A percentile compares a stretch with the other conserved stretches of the same genome.
Evolutionary conservation across 169 alveolate genomes (phyloP).

Genomic region (Prorocentrum cordatum): DNA sequence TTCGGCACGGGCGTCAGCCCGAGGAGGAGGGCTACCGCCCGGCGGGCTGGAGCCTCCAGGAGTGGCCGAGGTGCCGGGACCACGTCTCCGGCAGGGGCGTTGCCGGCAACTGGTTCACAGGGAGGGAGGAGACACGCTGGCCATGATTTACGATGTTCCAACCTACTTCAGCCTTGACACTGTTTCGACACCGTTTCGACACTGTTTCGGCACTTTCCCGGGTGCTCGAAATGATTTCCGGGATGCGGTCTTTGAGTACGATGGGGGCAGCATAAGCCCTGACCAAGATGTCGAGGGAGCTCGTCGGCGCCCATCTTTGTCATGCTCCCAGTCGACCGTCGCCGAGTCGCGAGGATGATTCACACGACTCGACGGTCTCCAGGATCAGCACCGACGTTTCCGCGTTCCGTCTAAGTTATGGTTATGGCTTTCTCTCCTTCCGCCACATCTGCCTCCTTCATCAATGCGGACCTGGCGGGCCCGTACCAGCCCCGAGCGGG

Average conservation of each 20-base stretch:
- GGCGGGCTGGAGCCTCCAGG: neutral
- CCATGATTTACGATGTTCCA: too few relatives aligned
- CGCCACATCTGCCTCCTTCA: constrained; percentile 7
- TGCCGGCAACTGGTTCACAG: too few relatives aligned
- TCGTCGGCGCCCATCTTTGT: too few relatives aligned
- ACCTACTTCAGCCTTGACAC: too few relatives aligned
- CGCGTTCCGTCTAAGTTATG: too few relatives aligned
- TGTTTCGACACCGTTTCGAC: too few relatives aligned
- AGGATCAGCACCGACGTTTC: too few relatives aligned
- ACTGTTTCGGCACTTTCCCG: neutral
- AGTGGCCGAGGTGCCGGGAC: constrained; percentile 25
- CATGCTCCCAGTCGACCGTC: too few relatives aligned
- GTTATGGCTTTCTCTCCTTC: too few relatives aligned
- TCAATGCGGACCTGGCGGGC: neutral
- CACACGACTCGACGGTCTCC: too few relatives aligned
- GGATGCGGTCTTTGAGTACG: neutral
- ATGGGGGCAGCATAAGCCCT: neutral
- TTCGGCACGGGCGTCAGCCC: constrained; percentile 10
- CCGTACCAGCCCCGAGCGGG: neutral
- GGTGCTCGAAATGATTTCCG: neutral
- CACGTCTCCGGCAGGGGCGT: constrained; percentile 9
- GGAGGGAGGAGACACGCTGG: too few relatives aligned
- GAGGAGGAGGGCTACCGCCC: constrained; percentile 4
- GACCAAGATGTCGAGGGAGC: neutral
- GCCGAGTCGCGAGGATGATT: too few relatives aligned